Conservation (phyloP, 768 basidiomycete species). For the Crucibulum laeve region DNA sequence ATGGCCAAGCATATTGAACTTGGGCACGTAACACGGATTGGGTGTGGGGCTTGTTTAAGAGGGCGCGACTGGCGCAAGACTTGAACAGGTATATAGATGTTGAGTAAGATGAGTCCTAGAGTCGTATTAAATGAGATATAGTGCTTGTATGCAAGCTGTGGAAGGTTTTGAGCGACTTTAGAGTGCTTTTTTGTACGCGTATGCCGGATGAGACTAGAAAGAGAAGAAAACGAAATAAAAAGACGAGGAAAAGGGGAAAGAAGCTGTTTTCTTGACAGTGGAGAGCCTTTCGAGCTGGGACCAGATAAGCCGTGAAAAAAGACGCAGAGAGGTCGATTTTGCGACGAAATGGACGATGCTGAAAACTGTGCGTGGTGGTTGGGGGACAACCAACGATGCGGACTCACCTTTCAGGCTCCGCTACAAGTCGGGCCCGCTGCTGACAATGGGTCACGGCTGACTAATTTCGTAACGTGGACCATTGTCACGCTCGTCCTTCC, state of each 20-base stretch:
- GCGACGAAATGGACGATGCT: constrained; percentile 21
- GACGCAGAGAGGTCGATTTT: constrained; percentile 19
- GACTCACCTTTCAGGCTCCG: constrained; percentile 37
- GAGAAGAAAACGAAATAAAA: constrained; percentile 21
- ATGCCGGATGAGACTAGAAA: constrained; percentile 20
- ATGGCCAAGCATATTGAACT: constrained; percentile 71
- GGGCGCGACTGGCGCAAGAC: not conserved
- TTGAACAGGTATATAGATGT: not conserved
- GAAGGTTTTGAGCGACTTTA: constrained; percentile 22
- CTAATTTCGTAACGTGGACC: too few species aligned
- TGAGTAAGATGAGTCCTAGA: not conserved
- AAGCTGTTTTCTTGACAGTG: constrained; percentile 16
- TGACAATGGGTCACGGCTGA: too few species aligned
- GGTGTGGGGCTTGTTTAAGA: constrained; percentile 7
- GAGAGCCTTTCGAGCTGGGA: constrained; percentile 6
- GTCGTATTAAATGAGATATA: not conserved
- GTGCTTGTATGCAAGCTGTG: constrained; percentile 9
- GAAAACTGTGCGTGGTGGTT: constrained; percentile 37
- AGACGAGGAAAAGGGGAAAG: constrained; percentile 21
- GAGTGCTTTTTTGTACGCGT: constrained; percentile 23
- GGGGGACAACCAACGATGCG: constrained; percentile 42
- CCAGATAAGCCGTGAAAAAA: constrained; percentile 15
- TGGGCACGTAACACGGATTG: constrained; percentile 11
- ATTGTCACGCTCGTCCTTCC: too few species aligned
- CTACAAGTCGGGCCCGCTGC: constrained; percentile 35